These are phyloP conservation scores for Fusarium bulbicola DNA, from an alignment of 2,329 filamentous ascomycete genomes.

Conservation along the genomic window DNA sequence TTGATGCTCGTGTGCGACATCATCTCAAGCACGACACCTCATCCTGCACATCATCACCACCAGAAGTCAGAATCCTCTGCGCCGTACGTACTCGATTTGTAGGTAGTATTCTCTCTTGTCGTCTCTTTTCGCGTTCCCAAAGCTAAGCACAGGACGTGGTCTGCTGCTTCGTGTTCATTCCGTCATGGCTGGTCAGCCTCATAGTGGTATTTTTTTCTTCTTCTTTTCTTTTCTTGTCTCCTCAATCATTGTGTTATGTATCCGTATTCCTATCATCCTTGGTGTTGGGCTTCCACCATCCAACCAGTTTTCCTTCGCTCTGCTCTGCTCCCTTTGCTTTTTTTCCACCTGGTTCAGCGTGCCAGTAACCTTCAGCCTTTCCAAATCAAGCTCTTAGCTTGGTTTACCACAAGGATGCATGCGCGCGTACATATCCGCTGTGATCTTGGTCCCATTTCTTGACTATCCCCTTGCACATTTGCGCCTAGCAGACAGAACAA, in stretches of 20 bases:
- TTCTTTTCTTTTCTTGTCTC: slow-evolving; percentile 26
- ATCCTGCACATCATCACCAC: slow-evolving; percentile 38
- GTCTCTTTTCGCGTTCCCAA: slow-evolving; percentile 27
- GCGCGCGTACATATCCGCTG: slow-evolving; percentile 27
- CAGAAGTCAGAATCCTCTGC: slow-evolving; percentile 9
- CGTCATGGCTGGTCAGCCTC: slow-evolving; percentile 34
- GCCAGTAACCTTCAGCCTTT: slow-evolving; percentile 35
- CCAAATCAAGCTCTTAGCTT: slow-evolving; percentile 34
- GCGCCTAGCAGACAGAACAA: slow-evolving; percentile 1
- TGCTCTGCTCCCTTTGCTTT: slow-evolving; percentile 22
- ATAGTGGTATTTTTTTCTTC: slow-evolving; percentile 36
- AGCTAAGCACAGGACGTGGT: neutral
- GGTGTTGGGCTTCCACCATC: slow-evolving; percentile 14
- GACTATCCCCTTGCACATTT: slow-evolving; percentile 34
- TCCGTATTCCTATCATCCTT: neutral
- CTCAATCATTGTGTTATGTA: slow-evolving; percentile 9
- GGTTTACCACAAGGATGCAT: slow-evolving; percentile 30
- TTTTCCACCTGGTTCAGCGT: slow-evolving; percentile 21
- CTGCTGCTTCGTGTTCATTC: slow-evolving; percentile 15
- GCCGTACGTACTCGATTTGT: slow-evolving; percentile 8
- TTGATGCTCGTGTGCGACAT: slow-evolving; percentile 33
- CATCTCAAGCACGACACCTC: slow-evolving; percentile 34
- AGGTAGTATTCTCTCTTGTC: slow-evolving; percentile 9
- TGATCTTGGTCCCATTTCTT: slow-evolving; percentile 26
- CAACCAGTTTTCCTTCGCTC: slow-evolving; percentile 20